Percentiles rank a stretch among this genome's conserved stretches.
phyloP scores from a whole-genome alignment of 352 stramenopile genomes.

The Phytophthora tubulina region DNA sequence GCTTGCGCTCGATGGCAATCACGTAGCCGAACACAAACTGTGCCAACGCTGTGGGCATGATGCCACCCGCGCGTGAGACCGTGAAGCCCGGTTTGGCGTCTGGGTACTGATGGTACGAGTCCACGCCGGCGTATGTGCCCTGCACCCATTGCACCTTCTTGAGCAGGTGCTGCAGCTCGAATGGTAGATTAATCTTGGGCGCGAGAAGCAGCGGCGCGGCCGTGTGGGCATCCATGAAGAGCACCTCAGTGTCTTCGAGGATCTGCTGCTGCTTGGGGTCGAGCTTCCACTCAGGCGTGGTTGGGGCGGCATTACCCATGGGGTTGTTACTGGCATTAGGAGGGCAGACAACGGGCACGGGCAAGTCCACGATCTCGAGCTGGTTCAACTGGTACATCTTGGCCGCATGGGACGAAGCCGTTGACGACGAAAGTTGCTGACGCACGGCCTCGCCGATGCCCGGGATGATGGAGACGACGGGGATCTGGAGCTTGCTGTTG shows the following conservation, averaged over 20 bases:
- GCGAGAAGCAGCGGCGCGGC: constrained; percentile 48
- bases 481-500: constrained; percentile 37
- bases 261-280: constrained; percentile 35
- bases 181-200: constrained; percentile 43
- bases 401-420: constrained; percentile 23
- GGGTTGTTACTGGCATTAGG: constrained; percentile 37
- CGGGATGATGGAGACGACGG: constrained; percentile 52
- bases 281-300: constrained; percentile 33
- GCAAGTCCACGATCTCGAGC: constrained; percentile 48
- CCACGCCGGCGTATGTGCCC: constrained; percentile 62
- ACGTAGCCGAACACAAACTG: constrained; percentile 63
- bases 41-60: constrained; percentile 60
- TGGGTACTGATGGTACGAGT: constrained; percentile 50
- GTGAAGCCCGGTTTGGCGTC: constrained; percentile 45
- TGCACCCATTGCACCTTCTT: constrained; percentile 64
- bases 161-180: constrained; percentile 52
- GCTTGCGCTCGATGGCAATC: constrained; percentile 54
- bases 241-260: constrained; percentile 39
- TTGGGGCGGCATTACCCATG: not conserved
- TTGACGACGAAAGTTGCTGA: constrained; percentile 36
- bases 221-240: constrained; percentile 48
- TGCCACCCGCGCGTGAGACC: constrained; percentile 59
- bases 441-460: constrained; percentile 46
- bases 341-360: constrained; percentile 36
- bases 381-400: constrained; percentile 40